Percentiles rank a stretch among this genome's conserved stretches.
phyloP scores from a whole-genome alignment of 805 yeast species.

The Tetrapisispora iriomotensis region DNA sequence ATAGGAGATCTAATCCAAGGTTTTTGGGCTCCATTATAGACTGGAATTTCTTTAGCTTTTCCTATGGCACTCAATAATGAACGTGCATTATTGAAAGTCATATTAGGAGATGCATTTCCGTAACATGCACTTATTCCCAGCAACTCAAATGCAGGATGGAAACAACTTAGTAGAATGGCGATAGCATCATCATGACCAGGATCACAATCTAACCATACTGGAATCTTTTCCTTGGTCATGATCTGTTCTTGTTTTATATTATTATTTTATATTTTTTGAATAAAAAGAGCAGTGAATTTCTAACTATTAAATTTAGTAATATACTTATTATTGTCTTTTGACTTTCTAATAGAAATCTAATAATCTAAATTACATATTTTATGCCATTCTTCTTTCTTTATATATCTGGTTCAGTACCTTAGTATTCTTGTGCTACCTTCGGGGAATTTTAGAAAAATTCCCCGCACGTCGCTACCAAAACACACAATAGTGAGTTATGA shows the following conservation, averaged over 20 bases:
- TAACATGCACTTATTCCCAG: conserved; percentile 67
- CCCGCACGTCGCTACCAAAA: neutral
- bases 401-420: neutral
- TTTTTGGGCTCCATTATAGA: conserved; percentile 52
- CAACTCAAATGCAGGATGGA: conserved; percentile 47
- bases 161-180: conserved; percentile 56
- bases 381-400: neutral
- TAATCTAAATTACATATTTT: neutral
- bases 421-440: neutral
- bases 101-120: conserved; percentile 56
- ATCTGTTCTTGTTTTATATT: neutral
- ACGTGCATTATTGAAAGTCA: conserved; percentile 61
- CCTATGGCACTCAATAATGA: conserved; percentile 54
- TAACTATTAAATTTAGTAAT: no score
- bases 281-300: neutral
- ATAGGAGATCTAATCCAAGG: conserved; percentile 45
- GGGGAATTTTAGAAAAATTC: neutral
- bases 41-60: conserved; percentile 39
- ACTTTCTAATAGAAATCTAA: no score
- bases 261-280: neutral
- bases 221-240: conserved; percentile 33
- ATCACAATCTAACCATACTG: conserved; percentile 85
- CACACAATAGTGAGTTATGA: no score
- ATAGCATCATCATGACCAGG: conserved; percentile 87
- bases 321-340: no score